Evolutionary conservation across 177 flowering plant genomes (phyloP).

Genomic region (Vitis hybrid): DNA sequence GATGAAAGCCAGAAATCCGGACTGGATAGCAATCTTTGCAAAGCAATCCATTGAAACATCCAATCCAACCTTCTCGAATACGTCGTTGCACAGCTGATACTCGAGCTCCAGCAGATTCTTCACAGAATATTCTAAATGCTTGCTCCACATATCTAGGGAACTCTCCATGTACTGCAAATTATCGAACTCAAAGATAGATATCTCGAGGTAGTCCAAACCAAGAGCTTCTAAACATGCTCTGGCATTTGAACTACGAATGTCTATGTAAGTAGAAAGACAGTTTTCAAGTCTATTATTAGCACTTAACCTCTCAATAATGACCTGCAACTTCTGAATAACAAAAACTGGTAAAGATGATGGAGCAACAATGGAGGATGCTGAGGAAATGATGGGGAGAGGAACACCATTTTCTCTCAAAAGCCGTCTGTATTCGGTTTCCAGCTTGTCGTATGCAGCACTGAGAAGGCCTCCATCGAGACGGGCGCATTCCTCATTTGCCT

Average conservation of each 20-base stretch:
- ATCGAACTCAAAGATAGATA: conserved; percentile 44
- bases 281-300: conserved; percentile 52
- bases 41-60: conserved; percentile 57
- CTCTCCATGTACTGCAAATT: conserved; percentile 57
- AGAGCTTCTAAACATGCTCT: conserved; percentile 56
- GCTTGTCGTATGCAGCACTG: conserved; percentile 52
- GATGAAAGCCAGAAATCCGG: conserved; percentile 68
- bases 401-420: conserved; percentile 48
- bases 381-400: conserved; percentile 42
- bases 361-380: conserved; percentile 25
- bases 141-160: conserved; percentile 62
- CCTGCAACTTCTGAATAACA: conserved; percentile 57
- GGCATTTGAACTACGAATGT: conserved; percentile 52
- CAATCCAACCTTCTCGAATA: conserved; percentile 52
- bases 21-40: conserved; percentile 53
- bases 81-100: conserved; percentile 61
- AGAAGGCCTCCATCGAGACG: conserved; percentile 63
- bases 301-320: conserved; percentile 49
- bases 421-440: conserved; percentile 60
- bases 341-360: conserved; percentile 48
- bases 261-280: conserved; percentile 59
- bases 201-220: conserved; percentile 65
- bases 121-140: conserved; percentile 71
- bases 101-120: conserved; percentile 68
- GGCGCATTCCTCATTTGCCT: conserved; percentile 34